Conservation (phyloP, 306 rosid species). For the Heteromeles arbutifolia region DNA sequence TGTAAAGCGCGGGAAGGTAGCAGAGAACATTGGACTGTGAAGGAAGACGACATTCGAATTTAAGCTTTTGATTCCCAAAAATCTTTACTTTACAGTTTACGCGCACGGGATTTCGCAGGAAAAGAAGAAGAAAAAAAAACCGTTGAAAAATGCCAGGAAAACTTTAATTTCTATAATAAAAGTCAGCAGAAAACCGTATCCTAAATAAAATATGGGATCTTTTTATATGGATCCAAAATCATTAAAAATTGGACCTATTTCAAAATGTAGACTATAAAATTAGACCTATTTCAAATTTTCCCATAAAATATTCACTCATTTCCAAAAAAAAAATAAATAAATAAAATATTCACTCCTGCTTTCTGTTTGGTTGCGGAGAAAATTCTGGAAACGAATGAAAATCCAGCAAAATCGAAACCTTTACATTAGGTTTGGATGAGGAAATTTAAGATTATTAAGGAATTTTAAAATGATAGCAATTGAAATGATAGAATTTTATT, state of each 20-base stretch:
- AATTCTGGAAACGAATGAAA: background rate
- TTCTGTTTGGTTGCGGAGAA: background rate
- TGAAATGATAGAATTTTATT: too few relatives aligned
- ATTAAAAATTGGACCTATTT: too few relatives aligned
- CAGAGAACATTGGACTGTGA: constrained; percentile 15
- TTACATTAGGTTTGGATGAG: accelerated
- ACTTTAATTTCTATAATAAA: background rate
- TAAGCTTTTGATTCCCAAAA: background rate
- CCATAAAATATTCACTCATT: too few relatives aligned
- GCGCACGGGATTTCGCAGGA: background rate
- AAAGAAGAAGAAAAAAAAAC: background rate
- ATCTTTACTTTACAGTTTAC: background rate
- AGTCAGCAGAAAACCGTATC: background rate
- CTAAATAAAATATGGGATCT: too few relatives aligned
- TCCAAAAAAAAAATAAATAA: too few relatives aligned
- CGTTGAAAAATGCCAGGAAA: background rate
- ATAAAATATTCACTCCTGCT: background rate
- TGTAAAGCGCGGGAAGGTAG: constrained; percentile 11
- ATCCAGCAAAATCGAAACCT: background rate
- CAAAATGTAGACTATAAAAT: too few relatives aligned
- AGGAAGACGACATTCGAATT: constrained; percentile 28
- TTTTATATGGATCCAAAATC: too few relatives aligned
- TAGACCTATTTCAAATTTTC: too few relatives aligned
- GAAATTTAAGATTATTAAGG: too few relatives aligned
- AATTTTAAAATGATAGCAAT: too few relatives aligned